phyloP scores from a whole-genome alignment of 148 eudicot genomes.

The Nyssa sinensis region DNA sequence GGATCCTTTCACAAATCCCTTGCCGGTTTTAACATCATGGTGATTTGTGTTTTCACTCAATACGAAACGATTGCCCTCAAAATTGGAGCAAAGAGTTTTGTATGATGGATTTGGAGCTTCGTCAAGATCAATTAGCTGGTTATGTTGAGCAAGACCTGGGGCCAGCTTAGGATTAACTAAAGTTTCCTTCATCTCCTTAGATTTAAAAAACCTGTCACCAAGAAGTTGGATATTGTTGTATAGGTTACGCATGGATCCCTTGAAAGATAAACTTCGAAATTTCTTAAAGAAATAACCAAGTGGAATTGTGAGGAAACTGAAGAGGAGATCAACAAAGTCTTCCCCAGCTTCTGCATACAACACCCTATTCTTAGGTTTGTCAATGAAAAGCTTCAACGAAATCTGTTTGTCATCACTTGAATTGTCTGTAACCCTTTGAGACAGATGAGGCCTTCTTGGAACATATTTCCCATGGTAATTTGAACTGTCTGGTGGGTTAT shows the following conservation, averaged over 20 bases:
- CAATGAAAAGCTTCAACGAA: background rate
- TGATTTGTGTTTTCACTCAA: too few species aligned
- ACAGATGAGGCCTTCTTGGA: background rate
- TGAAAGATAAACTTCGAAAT: background rate
- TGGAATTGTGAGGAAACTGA: constrained; percentile 9
- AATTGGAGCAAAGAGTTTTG: too few species aligned
- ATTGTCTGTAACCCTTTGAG: background rate
- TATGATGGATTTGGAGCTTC: background rate
- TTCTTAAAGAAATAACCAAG: constrained; percentile 6
- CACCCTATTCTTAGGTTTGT: background rate
- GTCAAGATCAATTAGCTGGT: background rate
- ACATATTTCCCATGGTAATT: background rate
- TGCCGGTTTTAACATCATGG: background rate
- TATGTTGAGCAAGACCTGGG: constrained; percentile 6
- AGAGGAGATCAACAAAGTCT: constrained; percentile 6
- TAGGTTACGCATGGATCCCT: background rate
- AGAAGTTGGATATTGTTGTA: background rate
- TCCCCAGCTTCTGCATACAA: constrained; percentile 5
- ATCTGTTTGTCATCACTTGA: background rate
- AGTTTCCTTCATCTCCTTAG: background rate
- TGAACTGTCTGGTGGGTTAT: background rate
- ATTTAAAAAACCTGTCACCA: background rate
- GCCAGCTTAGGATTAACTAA: constrained; percentile 5
- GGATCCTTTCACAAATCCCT: background rate
- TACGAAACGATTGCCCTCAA: too few species aligned